phyloP scores from a whole-genome alignment of 2,329 filamentous ascomycete genomes.

The Neonectria faginata region DNA sequence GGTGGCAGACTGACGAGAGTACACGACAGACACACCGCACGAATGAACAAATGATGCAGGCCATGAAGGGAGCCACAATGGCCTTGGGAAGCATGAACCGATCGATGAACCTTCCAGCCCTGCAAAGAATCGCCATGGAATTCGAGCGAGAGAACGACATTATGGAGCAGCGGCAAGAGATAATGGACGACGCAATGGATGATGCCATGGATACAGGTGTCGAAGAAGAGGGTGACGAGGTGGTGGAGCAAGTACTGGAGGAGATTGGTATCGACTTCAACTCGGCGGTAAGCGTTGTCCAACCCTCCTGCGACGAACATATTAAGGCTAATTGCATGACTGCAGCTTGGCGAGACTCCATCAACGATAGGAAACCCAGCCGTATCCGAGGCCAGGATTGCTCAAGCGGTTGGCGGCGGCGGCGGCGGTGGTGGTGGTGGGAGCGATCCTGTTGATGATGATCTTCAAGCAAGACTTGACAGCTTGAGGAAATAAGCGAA shows the following conservation, averaged over 20 bases:
- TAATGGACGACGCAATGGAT: conserved; percentile 99
- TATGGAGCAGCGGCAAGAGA: conserved; percentile 98
- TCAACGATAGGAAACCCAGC: conserved; percentile 81
- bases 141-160: conserved; percentile 99
- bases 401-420: conserved; percentile 81
- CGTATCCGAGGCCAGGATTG: conserved; percentile 80
- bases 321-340: conserved; percentile 33
- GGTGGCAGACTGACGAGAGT: conserved; percentile 28
- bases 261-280: conserved; percentile 96
- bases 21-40: conserved; percentile 84
- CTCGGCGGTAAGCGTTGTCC: conserved; percentile 75
- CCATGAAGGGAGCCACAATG: conserved; percentile 97
- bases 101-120: conserved; percentile 94
- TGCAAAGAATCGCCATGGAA: conserved; percentile 98
- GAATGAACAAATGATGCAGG: conserved; percentile 99
- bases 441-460: conserved; percentile 80
- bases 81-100: conserved; percentile 97
- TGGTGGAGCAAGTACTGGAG: conserved; percentile 95
- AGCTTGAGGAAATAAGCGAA: conserved; percentile 73
- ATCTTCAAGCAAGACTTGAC: conserved; percentile 92
- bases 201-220: conserved; percentile 91
- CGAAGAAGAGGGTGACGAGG: conserved; percentile 96
- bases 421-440: conserved; percentile 70
- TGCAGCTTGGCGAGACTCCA: conserved; percentile 90
- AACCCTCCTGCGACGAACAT: conserved; percentile 41